Percentiles rank a stretch among this genome's conserved stretches.
Conservation (phyloP, 495 filamentous ascomycete genomes). For the Penicilliopsis zonata region DNA sequence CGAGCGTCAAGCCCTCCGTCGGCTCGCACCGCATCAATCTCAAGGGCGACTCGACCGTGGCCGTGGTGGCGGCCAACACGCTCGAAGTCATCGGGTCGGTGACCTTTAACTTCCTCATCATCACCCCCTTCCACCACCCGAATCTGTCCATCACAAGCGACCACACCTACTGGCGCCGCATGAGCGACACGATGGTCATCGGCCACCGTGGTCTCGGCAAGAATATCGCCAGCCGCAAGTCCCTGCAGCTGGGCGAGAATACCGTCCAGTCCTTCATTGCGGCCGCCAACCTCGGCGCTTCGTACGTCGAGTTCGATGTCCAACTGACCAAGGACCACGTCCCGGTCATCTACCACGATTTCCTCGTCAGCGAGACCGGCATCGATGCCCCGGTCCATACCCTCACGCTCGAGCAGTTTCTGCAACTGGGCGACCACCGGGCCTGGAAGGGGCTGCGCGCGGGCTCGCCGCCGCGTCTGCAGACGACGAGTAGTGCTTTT, state of each 20-base stretch:
- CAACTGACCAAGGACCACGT: slow-evolving; percentile 98
- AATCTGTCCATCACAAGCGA: slow-evolving; percentile 83
- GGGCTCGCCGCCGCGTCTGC: slow-evolving; percentile 28
- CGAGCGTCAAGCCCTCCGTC: slow-evolving; percentile 67
- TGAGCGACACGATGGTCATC: slow-evolving; percentile 76
- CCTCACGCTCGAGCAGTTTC: slow-evolving; percentile 83
- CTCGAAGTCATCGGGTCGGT: slow-evolving; percentile 87
- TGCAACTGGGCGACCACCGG: slow-evolving; percentile 62
- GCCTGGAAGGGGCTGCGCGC: slow-evolving; percentile 29
- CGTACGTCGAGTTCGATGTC: slow-evolving; percentile 90
- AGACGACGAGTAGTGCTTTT: too few species aligned
- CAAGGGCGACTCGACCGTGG: slow-evolving; percentile 86
- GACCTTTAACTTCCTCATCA: slow-evolving; percentile 92
- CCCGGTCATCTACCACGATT: slow-evolving; percentile 98
- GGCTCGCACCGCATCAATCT: slow-evolving; percentile 74
- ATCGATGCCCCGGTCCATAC: slow-evolving; percentile 96
- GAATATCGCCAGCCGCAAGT: slow-evolving; percentile 69
- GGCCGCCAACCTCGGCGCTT: slow-evolving; percentile 83
- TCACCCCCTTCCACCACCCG: slow-evolving; percentile 88
- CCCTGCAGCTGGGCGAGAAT: slow-evolving; percentile 91
- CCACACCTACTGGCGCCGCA: slow-evolving; percentile 91
- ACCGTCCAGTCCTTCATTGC: slow-evolving; percentile 91
- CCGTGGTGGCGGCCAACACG: slow-evolving; percentile 69
- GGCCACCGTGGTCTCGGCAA: slow-evolving; percentile 89
- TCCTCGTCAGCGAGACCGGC: slow-evolving; percentile 94